Evolutionary conservation across 2,329 filamentous ascomycete species (phyloP).

Genomic region (Lecanosticta acicola): DNA sequence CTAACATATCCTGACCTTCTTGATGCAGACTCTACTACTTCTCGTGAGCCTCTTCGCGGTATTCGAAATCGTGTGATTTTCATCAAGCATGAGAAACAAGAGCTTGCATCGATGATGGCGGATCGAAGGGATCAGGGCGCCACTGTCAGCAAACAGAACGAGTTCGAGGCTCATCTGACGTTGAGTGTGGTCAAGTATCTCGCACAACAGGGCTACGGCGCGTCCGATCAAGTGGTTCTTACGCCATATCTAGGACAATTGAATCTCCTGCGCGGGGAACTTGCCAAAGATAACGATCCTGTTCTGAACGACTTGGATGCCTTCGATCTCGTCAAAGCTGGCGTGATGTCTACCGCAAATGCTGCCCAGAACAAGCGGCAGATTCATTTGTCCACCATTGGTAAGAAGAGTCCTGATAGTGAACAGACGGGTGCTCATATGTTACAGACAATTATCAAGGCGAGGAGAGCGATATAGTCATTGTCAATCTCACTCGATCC

Average conservation of each 20-base stretch:
- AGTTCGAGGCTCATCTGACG: conserved; percentile 58
- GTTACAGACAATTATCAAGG: conserved; percentile 60
- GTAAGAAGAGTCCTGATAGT: background rate
- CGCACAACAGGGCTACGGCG: conserved; percentile 58
- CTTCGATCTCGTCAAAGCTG: conserved; percentile 42
- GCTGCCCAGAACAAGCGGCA: conserved; percentile 36
- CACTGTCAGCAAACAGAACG: conserved; percentile 39
- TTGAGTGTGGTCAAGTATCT: conserved; percentile 58
- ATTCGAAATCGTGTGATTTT: conserved; percentile 52
- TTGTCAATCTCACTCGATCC: conserved; percentile 66
- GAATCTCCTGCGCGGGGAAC: conserved; percentile 43
- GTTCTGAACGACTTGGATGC: conserved; percentile 57
- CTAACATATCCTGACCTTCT: conserved; percentile 53
- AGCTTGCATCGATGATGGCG: conserved; percentile 30
- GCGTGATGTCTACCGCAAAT: conserved; percentile 19
- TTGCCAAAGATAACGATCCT: conserved; percentile 53
- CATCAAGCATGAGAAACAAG: conserved; percentile 51
- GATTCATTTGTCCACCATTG: conserved; percentile 38
- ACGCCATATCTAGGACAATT: conserved; percentile 60
- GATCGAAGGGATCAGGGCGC: conserved; percentile 14
- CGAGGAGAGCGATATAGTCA: conserved; percentile 65
- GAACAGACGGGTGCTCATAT: background rate
- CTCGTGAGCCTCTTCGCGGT: conserved; percentile 46
- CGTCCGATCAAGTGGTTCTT: conserved; percentile 60
- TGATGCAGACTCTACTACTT: conserved; percentile 43